Evolutionary conservation across 2,329 filamentous ascomycete species (phyloP).

Genomic region (Claviceps pusilla): DNA sequence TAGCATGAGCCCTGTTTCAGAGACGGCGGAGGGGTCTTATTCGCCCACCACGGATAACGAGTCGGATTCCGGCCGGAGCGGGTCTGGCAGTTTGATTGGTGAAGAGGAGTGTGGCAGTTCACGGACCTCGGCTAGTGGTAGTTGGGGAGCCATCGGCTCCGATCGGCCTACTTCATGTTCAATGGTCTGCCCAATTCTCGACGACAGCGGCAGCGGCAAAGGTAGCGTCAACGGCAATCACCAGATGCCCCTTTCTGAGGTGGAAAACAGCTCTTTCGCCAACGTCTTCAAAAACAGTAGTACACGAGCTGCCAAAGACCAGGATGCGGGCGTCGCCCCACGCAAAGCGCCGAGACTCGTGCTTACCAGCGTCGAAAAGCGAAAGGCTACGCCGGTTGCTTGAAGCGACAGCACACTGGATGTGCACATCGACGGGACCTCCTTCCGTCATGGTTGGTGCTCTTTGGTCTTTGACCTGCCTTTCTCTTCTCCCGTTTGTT

Average conservation of each 20-base stretch:
- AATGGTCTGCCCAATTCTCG: conserved; percentile 47
- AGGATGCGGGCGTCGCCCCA: conserved; percentile 43
- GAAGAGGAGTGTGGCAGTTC: conserved; percentile 57
- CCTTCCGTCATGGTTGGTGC: neutral
- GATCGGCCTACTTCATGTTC: conserved; percentile 62
- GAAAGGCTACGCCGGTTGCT: conserved; percentile 37
- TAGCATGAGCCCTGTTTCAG: conserved; percentile 80
- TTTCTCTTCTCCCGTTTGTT: conserved; percentile 14
- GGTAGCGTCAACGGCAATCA: conserved; percentile 16
- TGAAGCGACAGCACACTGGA: conserved; percentile 5
- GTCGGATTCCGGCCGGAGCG: conserved; percentile 55
- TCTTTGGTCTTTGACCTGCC: conserved; percentile 10
- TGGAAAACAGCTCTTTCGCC: conserved; percentile 46
- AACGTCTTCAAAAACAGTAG: conserved; percentile 48
- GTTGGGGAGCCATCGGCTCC: conserved; percentile 69
- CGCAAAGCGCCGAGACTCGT: conserved; percentile 79
- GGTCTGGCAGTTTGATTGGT: conserved; percentile 67
- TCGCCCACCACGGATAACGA: conserved; percentile 60
- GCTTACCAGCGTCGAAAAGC: conserved; percentile 78
- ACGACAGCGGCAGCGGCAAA: conserved; percentile 52
- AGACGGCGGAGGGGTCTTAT: conserved; percentile 53
- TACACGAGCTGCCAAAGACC: conserved; percentile 34
- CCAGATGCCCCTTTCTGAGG: conserved; percentile 22
- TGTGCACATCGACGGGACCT: neutral
- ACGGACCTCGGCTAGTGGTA: conserved; percentile 58